Conservation (phyloP, 257 asterid genomes). For the Thymus quinquecostatus region DNA sequence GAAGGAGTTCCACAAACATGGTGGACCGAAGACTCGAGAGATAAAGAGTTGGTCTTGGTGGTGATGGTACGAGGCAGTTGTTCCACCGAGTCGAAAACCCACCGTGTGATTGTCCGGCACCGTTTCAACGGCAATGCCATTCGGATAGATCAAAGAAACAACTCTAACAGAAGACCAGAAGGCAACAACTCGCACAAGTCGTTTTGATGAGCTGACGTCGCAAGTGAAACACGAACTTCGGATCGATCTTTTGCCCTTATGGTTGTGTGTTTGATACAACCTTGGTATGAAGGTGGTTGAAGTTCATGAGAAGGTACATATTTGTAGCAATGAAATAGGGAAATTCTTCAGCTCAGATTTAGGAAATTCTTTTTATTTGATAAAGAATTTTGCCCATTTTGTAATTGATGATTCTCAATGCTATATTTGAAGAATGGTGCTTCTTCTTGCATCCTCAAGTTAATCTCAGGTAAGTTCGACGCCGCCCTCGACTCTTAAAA, state of each 20-base stretch:
- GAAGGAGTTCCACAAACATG: conserved; percentile 78
- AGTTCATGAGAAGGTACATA: conserved; percentile 24
- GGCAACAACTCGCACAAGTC: conserved; percentile 36
- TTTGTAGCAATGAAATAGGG: conserved; percentile 22
- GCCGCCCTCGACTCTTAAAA: too few relatives aligned
- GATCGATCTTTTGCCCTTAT: neutral
- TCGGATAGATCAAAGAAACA: conserved; percentile 38
- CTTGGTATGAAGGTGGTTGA: neutral
- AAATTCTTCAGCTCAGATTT: conserved; percentile 4
- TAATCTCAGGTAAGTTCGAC: too few relatives aligned
- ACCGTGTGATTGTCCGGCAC: conserved; percentile 55
- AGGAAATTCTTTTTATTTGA: conserved; percentile 23
- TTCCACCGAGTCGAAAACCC: conserved; percentile 60
- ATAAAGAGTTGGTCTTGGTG: conserved; percentile 69
- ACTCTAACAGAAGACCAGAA: conserved; percentile 34
- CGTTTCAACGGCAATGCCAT: conserved; percentile 46
- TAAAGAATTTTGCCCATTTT: neutral
- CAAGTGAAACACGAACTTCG: neutral
- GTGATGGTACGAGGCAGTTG: conserved; percentile 61
- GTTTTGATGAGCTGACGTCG: neutral
- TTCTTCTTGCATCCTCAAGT: neutral
- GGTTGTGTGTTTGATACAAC: too few relatives aligned
- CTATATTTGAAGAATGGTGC: neutral
- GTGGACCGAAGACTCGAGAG: conserved; percentile 88
- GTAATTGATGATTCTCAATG: neutral